phyloP scores from a whole-genome alignment of 176 grass and related monocot species.

The Aegilops tauschii region DNA sequence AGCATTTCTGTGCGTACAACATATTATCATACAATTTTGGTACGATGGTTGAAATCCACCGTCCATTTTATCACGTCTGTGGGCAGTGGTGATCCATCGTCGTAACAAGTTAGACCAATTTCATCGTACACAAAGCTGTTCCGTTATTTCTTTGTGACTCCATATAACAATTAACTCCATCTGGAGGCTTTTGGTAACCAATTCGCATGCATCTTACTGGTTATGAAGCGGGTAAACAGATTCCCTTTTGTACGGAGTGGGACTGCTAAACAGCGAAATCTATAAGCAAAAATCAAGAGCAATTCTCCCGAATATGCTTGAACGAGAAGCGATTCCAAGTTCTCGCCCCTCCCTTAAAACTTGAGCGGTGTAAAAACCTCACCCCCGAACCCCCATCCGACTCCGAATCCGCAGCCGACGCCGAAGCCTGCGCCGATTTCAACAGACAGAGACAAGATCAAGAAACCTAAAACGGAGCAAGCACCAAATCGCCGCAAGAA shows the following conservation, averaged over 20 bases:
- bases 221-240: not conserved
- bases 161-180: not conserved
- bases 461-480: conserved; percentile 4
- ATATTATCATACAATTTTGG: not conserved
- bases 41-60: not conserved
- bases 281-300: not conserved
- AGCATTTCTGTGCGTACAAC: not conserved
- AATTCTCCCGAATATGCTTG: not conserved
- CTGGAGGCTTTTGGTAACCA: not conserved
- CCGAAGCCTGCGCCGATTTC: conserved; percentile 60
- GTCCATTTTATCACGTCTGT: not conserved
- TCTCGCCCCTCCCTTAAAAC: not conserved
- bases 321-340: not conserved
- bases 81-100: not conserved
- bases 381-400: conserved; percentile 98
- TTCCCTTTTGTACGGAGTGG: not conserved
- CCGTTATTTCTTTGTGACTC: not conserved
- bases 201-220: not conserved
- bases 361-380: not conserved
- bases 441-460: conserved; percentile 22
- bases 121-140: not conserved
- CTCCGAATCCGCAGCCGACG: conserved; percentile 88
- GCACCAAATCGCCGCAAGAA: not conserved
- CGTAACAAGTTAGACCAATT: no score
- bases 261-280: not conserved